Base-by-base conservation (phyloP, 2,329 filamentous ascomycete genomes). In the Fusarium mexicanum region DNA sequence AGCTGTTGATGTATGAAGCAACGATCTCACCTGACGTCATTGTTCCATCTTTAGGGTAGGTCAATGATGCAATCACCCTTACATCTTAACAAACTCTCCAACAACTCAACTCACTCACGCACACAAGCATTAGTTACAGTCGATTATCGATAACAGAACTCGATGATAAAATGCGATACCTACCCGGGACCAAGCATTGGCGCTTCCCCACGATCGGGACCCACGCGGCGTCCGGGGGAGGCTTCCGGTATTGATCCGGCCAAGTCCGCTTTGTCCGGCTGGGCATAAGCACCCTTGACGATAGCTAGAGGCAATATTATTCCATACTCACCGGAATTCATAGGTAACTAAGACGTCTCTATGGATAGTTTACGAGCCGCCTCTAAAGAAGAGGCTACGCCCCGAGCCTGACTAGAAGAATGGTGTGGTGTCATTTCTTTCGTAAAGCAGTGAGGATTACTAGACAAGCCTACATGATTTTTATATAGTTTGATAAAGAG, bases 361-460 rank as follows among this genome's bases (percentile, higher is more conserved):
- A n/a, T 50, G n/a, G 31, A 26, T 5, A 26, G 10, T 38, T 37
- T 53, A 26, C 13, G n/a, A 12, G 3, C 1, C 4, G 6, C n/a
- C 2, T 20, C 12, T 1, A 14, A 53, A 5, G 6, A 8, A 20
- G n/a, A 3, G 17, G 3, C 5, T 2, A 13, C 33, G 2, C 22
- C 22, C 8, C 8, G 2, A 18, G 29, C 16, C 8, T 7, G 13
- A 6, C 3, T 0, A 5, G n/a, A 31, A 48, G 20, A 48, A 12
- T 29, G 44, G 6, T 14, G 17, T 6, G 6, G 14, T 6, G 20
- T n/a, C 13, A n/a, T 22, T 17, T 31, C 20, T 29, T 16, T 10
- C 5, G 8, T 20, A 29, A 20, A 22, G 18, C 8, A 7, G 4
- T 5, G 13, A 47, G 2, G 8, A 22, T 47, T 3, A 11, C 11